A percentile compares a stretch with the other conserved stretches of the same genome.
Conservation (phyloP, 1,139 yeast genomes). For the Yamadazyma diddensiae region DNA sequence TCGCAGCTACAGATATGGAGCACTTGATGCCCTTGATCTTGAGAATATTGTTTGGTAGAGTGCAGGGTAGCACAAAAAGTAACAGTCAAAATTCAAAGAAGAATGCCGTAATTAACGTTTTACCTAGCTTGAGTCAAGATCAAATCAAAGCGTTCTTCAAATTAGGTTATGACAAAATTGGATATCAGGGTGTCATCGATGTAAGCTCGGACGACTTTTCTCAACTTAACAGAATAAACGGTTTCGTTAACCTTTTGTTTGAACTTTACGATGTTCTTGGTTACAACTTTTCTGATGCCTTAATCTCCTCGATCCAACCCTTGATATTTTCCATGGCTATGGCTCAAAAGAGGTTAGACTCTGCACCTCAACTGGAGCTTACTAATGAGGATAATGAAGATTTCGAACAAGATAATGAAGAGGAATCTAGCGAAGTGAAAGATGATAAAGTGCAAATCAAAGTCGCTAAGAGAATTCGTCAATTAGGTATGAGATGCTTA, state of each 20-base stretch:
- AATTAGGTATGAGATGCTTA: slow-evolving; percentile 58
- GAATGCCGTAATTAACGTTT: slow-evolving; percentile 68
- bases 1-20: slow-evolving; percentile 60
- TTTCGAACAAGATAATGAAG: slow-evolving; percentile 10
- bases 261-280: slow-evolving; percentile 68
- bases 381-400: slow-evolving; percentile 15
- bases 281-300: slow-evolving; percentile 47
- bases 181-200: slow-evolving; percentile 29
- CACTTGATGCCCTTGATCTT: slow-evolving; percentile 68
- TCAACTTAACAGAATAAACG: slow-evolving; percentile 55
- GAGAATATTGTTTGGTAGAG: slow-evolving; percentile 82
- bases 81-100: slow-evolving; percentile 74
- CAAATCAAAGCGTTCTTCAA: slow-evolving; percentile 58
- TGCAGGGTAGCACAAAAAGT: slow-evolving; percentile 56
- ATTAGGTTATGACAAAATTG: slow-evolving; percentile 59
- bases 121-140: slow-evolving; percentile 59
- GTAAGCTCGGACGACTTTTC: slow-evolving; percentile 13
- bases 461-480: slow-evolving; percentile 55
- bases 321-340: slow-evolving; percentile 55
- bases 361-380: slow-evolving; percentile 15
- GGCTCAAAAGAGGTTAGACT: slow-evolving; percentile 47
- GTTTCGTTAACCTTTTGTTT: slow-evolving; percentile 66
- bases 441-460: slow-evolving; percentile 32
- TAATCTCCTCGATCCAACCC: slow-evolving; percentile 56
- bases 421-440: slow-evolving; percentile 12